Evolutionary conservation across 305 asterid genomes (phyloP).

Genomic region (Solanum hybrid): DNA sequence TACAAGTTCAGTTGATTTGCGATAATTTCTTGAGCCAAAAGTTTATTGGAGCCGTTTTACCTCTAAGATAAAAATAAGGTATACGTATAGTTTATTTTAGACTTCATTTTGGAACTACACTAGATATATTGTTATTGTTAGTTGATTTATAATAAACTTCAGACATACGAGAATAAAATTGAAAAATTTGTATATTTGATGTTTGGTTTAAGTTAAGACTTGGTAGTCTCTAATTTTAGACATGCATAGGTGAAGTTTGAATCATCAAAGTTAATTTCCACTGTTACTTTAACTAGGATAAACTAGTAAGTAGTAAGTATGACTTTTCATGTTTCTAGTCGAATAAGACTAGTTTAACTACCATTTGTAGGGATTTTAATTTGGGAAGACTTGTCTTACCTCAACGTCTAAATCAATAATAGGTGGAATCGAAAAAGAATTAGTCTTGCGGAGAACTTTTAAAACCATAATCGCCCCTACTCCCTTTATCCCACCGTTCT

Average conservation of each 20-base stretch:
- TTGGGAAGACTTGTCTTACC: background rate
- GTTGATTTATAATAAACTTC: background rate
- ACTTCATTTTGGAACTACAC: background rate
- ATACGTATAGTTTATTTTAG: accelerated
- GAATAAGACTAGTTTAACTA: background rate
- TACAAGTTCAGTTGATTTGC: background rate
- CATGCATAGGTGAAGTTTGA: background rate
- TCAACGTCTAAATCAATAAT: background rate
- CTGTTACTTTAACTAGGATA: background rate
- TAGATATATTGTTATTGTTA: background rate
- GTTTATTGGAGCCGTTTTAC: background rate
- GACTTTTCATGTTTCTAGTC: background rate
- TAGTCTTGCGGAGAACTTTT: background rate
- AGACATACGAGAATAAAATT: background rate
- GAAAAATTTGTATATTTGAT: background rate
- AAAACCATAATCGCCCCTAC: background rate
- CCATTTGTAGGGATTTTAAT: background rate
- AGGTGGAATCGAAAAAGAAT: too few species aligned
- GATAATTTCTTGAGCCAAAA: background rate
- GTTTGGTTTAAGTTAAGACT: background rate
- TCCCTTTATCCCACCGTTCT: background rate
- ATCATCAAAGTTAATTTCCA: background rate
- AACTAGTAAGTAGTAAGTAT: too few species aligned
- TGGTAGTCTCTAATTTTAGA: background rate
- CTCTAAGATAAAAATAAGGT: background rate